phyloP scores from a whole-genome alignment of 768 basidiomycete genomes.

The Lepiota brunneoincarnata region DNA sequence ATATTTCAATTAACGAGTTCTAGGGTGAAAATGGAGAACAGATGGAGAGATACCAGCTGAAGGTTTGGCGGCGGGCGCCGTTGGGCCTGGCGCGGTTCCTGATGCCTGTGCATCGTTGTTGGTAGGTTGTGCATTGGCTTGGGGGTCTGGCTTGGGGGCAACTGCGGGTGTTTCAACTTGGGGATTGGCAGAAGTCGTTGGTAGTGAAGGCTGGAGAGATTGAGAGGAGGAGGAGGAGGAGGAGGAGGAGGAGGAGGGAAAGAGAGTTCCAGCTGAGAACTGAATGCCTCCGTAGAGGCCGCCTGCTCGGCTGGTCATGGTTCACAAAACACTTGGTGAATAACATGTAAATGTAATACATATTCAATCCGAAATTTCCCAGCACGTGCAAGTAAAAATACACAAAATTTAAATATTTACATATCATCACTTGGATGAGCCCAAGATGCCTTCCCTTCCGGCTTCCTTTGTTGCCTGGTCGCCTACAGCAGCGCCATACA shows the following conservation, averaged over 20 bases:
- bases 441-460: constrained; percentile 24
- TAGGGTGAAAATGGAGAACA: constrained; percentile 44
- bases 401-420: constrained; percentile 7
- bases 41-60: constrained; percentile 60
- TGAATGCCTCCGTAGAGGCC: constrained; percentile 87
- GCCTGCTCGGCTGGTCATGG: constrained; percentile 76
- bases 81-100: constrained; percentile 19
- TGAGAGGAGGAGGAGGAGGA: constrained; percentile 41
- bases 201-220: constrained; percentile 27
- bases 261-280: constrained; percentile 68
- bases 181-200: constrained; percentile 16
- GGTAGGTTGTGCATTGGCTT: constrained; percentile 19
- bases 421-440: constrained; percentile 5
- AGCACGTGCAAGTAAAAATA: constrained; percentile 13
- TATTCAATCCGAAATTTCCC: constrained; percentile 3
- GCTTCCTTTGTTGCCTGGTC: constrained; percentile 31
- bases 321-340: constrained; percentile 20
- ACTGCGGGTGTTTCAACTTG: constrained; percentile 16
- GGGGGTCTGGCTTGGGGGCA: constrained; percentile 20
- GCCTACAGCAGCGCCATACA: constrained; percentile 33
- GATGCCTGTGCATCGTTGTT: constrained; percentile 23
- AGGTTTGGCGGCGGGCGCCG: constrained; percentile 34
- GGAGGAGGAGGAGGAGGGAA: constrained; percentile 44
- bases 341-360: too few species aligned
- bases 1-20: constrained; percentile 58